Evolutionary conservation across 805 yeast species (phyloP), one percentile per base, ranked within the genome.

Genomic region (Maudiozyma bulderi): DNA sequence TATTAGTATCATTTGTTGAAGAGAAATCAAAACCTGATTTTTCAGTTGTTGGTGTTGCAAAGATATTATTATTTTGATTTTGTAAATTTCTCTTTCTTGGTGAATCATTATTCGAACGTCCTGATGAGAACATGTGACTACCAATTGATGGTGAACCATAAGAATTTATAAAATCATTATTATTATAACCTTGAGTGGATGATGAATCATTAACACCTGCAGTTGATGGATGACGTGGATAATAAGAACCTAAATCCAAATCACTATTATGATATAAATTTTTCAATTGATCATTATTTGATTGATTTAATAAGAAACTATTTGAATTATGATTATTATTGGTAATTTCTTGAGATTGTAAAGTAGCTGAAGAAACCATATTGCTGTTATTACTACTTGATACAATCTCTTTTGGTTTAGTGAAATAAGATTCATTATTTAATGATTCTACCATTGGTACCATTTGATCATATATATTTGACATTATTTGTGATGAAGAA

Each of bases 231-330:
- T 33, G 43, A 39, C 64, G 54, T 42, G 62, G 65, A 35, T 61
- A 61, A 42, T 55, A 61, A 1, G 66, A 60, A 14, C 66, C 67
- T 38, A 56, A 53, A 39, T 63, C 64, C 37, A 58, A 57, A 30
- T 49, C 57, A 42, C 45, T 47, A 34, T 28, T 42, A 34, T 47
- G 42, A 26, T 57, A 52, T 20, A 63, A 49, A 46, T 60, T 59
- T 43, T 54, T 58, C 11, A 57, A 51, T 7, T 60, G 49, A 29
- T 51, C 54, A 41, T 52, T 56, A 39, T 51, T 49, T 11, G 11
- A 9, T 28, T 39, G 42, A 26, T 28, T 40, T 11, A 31, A 31
- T 32, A 42, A 20, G 35, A 42, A 31, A 10, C 44, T 42, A 14
- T 30, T 42, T 6, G 44, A 42, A 20, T 30, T 42, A 32, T 42